Conservation (phyloP, 805 yeast genomes). For the Candida methanosorbosa region DNA sequence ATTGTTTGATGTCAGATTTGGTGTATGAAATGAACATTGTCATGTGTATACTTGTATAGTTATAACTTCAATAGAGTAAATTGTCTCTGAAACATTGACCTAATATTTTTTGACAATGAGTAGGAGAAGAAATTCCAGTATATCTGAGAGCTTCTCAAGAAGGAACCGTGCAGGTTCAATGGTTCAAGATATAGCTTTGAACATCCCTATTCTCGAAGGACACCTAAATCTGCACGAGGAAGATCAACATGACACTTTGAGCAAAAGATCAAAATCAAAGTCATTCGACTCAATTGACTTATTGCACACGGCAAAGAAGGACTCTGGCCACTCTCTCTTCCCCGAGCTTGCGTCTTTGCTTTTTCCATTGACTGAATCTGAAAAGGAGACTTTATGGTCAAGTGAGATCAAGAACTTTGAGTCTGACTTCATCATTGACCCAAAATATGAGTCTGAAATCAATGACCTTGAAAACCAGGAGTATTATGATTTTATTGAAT, state of each 20-base stretch:
- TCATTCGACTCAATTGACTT: conserved; percentile 3
- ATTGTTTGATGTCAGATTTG: too few relatives aligned
- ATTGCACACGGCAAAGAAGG: not conserved
- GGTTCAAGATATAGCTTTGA: conserved; percentile 52
- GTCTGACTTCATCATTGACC: conserved; percentile 30
- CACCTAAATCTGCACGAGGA: conserved; percentile 5
- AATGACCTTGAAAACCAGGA: conserved; percentile 28
- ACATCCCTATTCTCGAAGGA: conserved; percentile 32
- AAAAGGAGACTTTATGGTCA: conserved; percentile 26
- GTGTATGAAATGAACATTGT: too few relatives aligned
- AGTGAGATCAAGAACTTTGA: conserved; percentile 30
- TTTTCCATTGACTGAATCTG: conserved; percentile 31
- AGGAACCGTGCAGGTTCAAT: conserved; percentile 49
- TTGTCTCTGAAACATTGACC: too few relatives aligned
- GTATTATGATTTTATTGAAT: conserved; percentile 28
- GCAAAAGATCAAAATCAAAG: conserved; percentile 5
- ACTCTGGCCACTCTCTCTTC: conserved; percentile 1
- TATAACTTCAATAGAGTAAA: too few relatives aligned
- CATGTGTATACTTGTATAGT: too few relatives aligned
- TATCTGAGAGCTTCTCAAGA: conserved; percentile 11
- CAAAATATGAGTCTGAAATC: conserved; percentile 30
- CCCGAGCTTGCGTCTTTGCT: conserved; percentile 1
- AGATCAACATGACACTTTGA: not conserved
- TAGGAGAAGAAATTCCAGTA: conserved; percentile 9
- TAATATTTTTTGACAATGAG: not conserved